Conservation (phyloP, 1,139 yeast genomes). For the Saccharomyces uvarum region DNA sequence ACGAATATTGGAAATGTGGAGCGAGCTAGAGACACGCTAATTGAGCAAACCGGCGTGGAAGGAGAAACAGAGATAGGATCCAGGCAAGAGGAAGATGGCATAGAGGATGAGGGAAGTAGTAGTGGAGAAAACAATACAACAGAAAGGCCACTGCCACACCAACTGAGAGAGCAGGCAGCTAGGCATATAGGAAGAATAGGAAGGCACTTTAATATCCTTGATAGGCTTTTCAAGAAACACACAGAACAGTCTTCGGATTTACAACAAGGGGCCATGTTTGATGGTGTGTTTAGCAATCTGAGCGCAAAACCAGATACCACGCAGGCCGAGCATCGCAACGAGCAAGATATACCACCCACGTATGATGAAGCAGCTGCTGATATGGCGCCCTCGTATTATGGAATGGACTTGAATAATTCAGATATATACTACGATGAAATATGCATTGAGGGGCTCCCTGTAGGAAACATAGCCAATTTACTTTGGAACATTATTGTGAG, state of each 20-base stretch:
- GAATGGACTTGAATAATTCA: constrained; percentile 69
- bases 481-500: constrained; percentile 87
- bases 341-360: constrained; percentile 71
- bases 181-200: constrained; percentile 25
- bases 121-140: constrained; percentile 1
- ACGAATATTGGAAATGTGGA: constrained; percentile 1
- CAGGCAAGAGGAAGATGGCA: not conserved
- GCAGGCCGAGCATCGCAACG: constrained; percentile 17
- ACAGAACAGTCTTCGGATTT: constrained; percentile 7
- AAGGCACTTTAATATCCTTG: constrained; percentile 34
- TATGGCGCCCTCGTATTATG: constrained; percentile 96
- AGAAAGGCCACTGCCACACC: constrained; percentile 11
- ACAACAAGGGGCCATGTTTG: constrained; percentile 35
- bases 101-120: constrained; percentile 2
- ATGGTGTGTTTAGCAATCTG: constrained; percentile 88
- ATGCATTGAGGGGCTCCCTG: constrained; percentile 91
- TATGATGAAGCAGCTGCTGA: constrained; percentile 95
- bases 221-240: constrained; percentile 29
- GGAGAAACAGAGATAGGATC: constrained; percentile 3
- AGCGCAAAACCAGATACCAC: constrained; percentile 68
- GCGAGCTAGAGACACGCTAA: not conserved
- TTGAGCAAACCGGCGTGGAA: constrained; percentile 1
- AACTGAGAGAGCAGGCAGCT: constrained; percentile 20
- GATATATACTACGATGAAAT: constrained; percentile 68
- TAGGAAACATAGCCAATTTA: constrained; percentile 82